A percentile compares a stretch with the other conserved stretches of the same genome.
Evolutionary conservation across 2,329 filamentous ascomycete genomes (phyloP).

Genomic region (Endoconidiophora polonica): DNA sequence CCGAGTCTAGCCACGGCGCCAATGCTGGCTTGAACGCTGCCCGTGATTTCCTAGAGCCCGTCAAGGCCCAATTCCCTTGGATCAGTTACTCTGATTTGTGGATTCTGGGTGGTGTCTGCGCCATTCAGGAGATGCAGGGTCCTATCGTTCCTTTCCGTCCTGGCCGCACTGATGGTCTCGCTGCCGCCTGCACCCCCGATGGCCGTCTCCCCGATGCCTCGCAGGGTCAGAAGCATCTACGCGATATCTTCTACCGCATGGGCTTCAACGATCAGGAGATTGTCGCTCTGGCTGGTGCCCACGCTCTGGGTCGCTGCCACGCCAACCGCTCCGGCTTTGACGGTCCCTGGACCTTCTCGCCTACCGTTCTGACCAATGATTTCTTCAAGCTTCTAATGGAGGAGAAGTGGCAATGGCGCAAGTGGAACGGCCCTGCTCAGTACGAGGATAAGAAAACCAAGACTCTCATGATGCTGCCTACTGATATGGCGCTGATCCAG

Average conservation of each 20-base stretch:
- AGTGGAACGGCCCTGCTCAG: slow-evolving; percentile 82
- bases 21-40: slow-evolving; percentile 80
- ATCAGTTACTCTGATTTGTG: slow-evolving; percentile 93
- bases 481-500: slow-evolving; percentile 72
- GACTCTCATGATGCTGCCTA: slow-evolving; percentile 91
- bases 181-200: slow-evolving; percentile 77
- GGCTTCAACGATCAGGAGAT: slow-evolving; percentile 96
- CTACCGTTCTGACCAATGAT: slow-evolving; percentile 84
- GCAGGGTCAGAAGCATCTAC: slow-evolving; percentile 66
- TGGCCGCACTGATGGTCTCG: slow-evolving; percentile 65
- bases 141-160: slow-evolving; percentile 77
- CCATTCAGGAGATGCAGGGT: slow-evolving; percentile 90
- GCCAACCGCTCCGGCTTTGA: slow-evolving; percentile 72
- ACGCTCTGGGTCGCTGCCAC: slow-evolving; percentile 83
- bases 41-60: slow-evolving; percentile 80
- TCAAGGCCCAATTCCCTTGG: slow-evolving; percentile 84
- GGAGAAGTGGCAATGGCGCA: slow-evolving; percentile 84
- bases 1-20: slow-evolving; percentile 78
- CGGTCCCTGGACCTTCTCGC: slow-evolving; percentile 85
- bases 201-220: slow-evolving; percentile 69
- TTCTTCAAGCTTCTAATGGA: slow-evolving; percentile 76
- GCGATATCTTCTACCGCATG: slow-evolving; percentile 90
- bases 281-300: slow-evolving; percentile 71
- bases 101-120: slow-evolving; percentile 73
- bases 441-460: slow-evolving; percentile 79